Percentiles rank a stretch among this genome's conserved stretches.
These are phyloP conservation scores for Fusarium acutatum DNA, from an alignment of 2,329 filamentous ascomycete genomes.

Conservation along the genomic window DNA sequence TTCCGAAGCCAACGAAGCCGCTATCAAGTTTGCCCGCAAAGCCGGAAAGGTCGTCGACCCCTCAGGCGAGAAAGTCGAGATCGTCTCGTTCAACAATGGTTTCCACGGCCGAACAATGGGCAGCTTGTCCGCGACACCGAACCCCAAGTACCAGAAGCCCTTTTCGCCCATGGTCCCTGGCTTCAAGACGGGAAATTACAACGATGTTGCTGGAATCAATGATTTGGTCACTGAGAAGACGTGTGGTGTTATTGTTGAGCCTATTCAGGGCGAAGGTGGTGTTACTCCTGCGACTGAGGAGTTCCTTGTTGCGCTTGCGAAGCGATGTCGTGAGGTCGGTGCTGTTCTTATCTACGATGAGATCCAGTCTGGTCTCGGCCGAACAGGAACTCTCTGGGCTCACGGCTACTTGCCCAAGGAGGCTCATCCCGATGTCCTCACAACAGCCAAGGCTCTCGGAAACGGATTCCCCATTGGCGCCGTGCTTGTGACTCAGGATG, in stretches of 20 bases:
- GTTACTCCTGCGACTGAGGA: slow-evolving; percentile 84
- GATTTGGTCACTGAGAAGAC: slow-evolving; percentile 83
- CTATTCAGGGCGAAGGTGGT: slow-evolving; percentile 96
- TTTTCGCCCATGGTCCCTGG: slow-evolving; percentile 96
- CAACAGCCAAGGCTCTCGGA: slow-evolving; percentile 93
- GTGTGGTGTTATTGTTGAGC: slow-evolving; percentile 94
- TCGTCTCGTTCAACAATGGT: slow-evolving; percentile 89
- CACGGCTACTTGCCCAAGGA: slow-evolving; percentile 77
- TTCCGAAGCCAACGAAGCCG: slow-evolving; percentile 96
- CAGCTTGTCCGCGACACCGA: slow-evolving; percentile 91
- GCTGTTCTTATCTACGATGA: slow-evolving; percentile 94
- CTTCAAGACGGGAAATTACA: slow-evolving; percentile 86
- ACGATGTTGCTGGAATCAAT: slow-evolving; percentile 77
- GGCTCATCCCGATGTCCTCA: slow-evolving; percentile 92
- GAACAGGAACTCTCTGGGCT: slow-evolving; percentile 92
- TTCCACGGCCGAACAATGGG: slow-evolving; percentile 99
- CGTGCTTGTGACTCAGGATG: slow-evolving; percentile 52
- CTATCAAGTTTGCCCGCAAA: slow-evolving; percentile 96
- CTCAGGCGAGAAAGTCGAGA: slow-evolving; percentile 77
- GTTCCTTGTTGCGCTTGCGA: slow-evolving; percentile 85
- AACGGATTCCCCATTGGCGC: slow-evolving; percentile 97
- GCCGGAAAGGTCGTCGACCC: slow-evolving; percentile 80
- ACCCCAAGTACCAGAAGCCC: slow-evolving; percentile 96
- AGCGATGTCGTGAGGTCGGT: slow-evolving; percentile 84
- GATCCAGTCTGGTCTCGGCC: slow-evolving; percentile 92